Conservation (phyloP, 169 alveolate species). For the Eimeria praecox region DNA sequence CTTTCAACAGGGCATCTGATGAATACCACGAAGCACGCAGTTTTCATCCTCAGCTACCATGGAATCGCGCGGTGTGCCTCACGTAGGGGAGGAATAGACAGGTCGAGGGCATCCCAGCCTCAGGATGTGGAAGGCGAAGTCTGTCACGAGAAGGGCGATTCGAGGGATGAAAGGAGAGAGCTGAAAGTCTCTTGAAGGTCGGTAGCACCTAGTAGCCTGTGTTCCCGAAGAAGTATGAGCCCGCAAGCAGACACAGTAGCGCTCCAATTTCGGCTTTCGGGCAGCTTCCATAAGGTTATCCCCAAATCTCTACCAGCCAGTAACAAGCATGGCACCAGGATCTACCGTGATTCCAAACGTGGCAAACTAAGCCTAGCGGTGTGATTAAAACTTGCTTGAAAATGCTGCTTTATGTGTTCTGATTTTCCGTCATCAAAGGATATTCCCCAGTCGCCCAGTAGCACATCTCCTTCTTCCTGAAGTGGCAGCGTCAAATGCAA, state of each 20-base stretch:
- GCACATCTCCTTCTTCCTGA: conserved; percentile 80
- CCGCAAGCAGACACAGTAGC: not conserved
- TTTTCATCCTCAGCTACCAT: not conserved
- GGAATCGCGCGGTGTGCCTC: not conserved
- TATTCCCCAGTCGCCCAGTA: conserved; percentile 72
- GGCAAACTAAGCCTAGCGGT: not conserved
- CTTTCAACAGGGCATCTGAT: not conserved
- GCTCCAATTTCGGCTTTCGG: not conserved
- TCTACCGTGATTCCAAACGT: not conserved
- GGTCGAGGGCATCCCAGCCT: conserved; percentile 68
- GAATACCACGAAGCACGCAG: not conserved
- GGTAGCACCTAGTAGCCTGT: conserved; percentile 71
- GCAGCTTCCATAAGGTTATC: not conserved
- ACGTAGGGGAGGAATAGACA: conserved; percentile 78
- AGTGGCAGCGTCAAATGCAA: not conserved
- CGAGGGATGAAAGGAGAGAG: conserved; percentile 70
- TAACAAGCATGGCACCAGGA: not conserved
- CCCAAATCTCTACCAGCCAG: not conserved
- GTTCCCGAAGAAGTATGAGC: not conserved
- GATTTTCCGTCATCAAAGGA: conserved; percentile 36
- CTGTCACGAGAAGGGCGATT: conserved; percentile 56
- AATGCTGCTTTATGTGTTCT: conserved; percentile 52
- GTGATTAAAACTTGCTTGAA: conserved; percentile 1
- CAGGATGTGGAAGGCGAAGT: conserved; percentile 72
- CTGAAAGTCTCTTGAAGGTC: conserved; percentile 65